A percentile compares a stretch with the other conserved stretches of the same genome.
Evolutionary conservation across 345 rosid species (phyloP).

Genomic region (Nephelium lappaceum): DNA sequence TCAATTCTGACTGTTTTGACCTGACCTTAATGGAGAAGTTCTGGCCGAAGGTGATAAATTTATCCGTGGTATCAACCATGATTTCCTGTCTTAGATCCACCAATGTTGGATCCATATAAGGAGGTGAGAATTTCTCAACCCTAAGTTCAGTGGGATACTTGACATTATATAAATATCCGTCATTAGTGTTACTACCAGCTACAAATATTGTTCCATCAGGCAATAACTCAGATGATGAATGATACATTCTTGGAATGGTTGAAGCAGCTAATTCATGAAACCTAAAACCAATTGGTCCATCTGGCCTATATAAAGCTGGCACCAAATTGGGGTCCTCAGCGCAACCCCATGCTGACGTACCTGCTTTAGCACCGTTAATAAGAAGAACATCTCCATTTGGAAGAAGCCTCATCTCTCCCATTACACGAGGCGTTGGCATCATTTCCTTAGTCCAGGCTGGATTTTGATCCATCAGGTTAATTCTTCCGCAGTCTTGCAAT

Average conservation of each 20-base stretch:
- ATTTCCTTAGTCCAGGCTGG: conserved; percentile 58
- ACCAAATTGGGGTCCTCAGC: conserved; percentile 67
- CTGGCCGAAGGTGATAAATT: conserved; percentile 32
- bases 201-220: conserved; percentile 69
- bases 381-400: conserved; percentile 74
- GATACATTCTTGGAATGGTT: conserved; percentile 68
- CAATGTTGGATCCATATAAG: conserved; percentile 53
- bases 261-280: conserved; percentile 43
- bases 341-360: conserved; percentile 66
- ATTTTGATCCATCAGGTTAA: conserved; percentile 42
- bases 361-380: conserved; percentile 71
- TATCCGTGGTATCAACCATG: not conserved
- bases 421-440: conserved; percentile 72
- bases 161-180: conserved; percentile 53
- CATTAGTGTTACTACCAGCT: conserved; percentile 71
- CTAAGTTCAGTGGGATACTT: conserved; percentile 73
- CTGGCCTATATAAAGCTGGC: conserved; percentile 54
- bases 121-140: conserved; percentile 75
- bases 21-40: conserved; percentile 29
- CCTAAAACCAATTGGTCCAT: conserved; percentile 23
- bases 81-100: conserved; percentile 40
- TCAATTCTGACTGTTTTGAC: not conserved
- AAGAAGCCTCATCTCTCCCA: conserved; percentile 76
- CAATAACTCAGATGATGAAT: conserved; percentile 50
- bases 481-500: conserved; percentile 62